Base-by-base conservation (phyloP, 202 grass and related monocot species). In the Dendrocalamus latiflorus region DNA sequence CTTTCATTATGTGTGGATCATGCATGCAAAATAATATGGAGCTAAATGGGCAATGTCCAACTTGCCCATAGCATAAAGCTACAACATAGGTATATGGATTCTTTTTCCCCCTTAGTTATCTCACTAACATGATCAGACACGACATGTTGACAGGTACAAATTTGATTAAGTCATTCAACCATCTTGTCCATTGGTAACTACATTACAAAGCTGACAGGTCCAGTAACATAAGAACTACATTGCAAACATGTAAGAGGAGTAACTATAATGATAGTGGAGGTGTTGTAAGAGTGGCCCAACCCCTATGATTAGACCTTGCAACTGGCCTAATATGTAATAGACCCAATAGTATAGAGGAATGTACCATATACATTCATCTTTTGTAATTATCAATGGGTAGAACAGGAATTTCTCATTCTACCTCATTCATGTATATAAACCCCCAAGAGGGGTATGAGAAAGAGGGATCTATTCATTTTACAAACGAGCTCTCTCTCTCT, bases 11-110 rank as follows among this genome's bases (percentile, higher is more conserved):
- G 22, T 63, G 44, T 50, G 18, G 44, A 68, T 48, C 77, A 57
- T 74, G 17, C 44, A 80, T 17, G 25, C 13, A 42, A 85, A 77
- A 81, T 42, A 71, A 41, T 77, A 55, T 49, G 65, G 59, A 80
- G 53, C 50, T 49, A 65, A 58, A 55, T 81, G 36, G 38, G 56
- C 15, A 22, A 70, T 77, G 38, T 65, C 75, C 6, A 79, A 72
- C 10, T 71, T 69, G 71, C 53, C 50, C 8, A 68, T 37, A 33
- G 74, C 36, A 45, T 58, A 69, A 41, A 75, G 51, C 36, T 73
- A 76, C 53, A 80, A 68, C 56, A 85, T 56, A 75, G 22, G 38
- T 42, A 84, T 69, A 42, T 69, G n/a, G 22, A 67, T 33, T 77
- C 26, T 72, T 59, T 24, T 82, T 54, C 41, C 10, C 8, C 89